Percentiles rank a stretch among this genome's conserved stretches.
Evolutionary conservation across 2,329 filamentous ascomycete genomes (phyloP).

Genomic region (Aspergillus japonicus): DNA sequence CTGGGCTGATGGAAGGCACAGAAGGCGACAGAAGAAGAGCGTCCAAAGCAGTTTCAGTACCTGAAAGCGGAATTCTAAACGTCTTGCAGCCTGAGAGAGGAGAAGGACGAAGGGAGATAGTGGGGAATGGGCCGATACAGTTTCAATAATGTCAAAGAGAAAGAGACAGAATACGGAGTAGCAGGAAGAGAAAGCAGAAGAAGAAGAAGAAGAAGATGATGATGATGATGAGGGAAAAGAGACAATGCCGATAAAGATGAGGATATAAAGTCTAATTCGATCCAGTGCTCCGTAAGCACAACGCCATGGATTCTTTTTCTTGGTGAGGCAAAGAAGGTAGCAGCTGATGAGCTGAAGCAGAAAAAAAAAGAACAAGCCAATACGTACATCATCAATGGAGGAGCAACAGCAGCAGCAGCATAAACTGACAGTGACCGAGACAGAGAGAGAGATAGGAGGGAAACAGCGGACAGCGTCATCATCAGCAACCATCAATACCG

Average conservation of each 20-base stretch:
- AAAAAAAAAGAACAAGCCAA: neutral
- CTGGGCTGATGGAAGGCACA: neutral
- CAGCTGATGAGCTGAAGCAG: neutral
- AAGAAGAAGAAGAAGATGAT: too few relatives aligned
- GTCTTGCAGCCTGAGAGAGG: neutral
- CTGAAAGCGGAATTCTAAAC: neutral
- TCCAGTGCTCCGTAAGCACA: conserved; percentile 6
- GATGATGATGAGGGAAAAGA: too few relatives aligned
- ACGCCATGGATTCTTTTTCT: neutral
- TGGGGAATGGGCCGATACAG: neutral
- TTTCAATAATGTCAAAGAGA: neutral
- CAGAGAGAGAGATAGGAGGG: neutral
- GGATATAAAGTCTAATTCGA: conserved; percentile 6
- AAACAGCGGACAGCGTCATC: neutral
- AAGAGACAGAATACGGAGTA: neutral
- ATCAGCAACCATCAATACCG: neutral
- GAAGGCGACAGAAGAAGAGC: neutral
- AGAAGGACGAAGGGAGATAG: neutral
- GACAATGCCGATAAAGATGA: conserved; percentile 3
- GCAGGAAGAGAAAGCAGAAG: conserved; percentile 7
- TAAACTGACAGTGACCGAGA: neutral
- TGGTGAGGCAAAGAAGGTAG: neutral
- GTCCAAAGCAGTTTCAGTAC: neutral
- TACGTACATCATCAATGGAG: too few relatives aligned
- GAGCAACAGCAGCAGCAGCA: neutral